A percentile compares a stretch with the other conserved stretches of the same genome.
These are phyloP conservation scores for Quercus suber DNA, from an alignment of 306 rosid genomes.

Conservation along the genomic window DNA sequence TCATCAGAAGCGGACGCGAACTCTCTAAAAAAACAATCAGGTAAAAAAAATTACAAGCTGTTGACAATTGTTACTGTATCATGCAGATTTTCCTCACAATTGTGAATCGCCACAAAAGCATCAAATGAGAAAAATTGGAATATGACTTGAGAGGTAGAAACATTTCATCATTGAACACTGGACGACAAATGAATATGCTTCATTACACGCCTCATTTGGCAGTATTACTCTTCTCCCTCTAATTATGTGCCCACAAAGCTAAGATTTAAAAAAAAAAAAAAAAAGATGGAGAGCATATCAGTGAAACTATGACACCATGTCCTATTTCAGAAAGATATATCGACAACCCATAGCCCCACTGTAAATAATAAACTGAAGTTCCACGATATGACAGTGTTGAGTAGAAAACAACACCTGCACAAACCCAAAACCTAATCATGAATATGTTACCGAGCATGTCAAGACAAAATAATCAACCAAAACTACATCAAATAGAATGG, in stretches of 20 bases:
- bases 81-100: not conserved
- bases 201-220: no score
- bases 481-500: not conserved
- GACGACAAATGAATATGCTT: not conserved
- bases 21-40: no score
- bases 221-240: no score
- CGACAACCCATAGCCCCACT: not conserved
- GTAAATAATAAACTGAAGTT: not conserved
- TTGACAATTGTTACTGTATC: not conserved
- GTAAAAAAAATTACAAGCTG: not conserved
- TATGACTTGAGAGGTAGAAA: not conserved
- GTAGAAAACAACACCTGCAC: slow-evolving; percentile 5
- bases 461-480: not conserved
- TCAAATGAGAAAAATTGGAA: not conserved
- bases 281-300: not conserved
- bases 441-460: not conserved
- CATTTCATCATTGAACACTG: not conserved
- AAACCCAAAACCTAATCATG: not conserved
- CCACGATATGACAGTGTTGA: not conserved
- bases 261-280: not conserved
- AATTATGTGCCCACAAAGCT: not conserved
- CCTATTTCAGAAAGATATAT: not conserved
- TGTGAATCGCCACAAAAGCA: not conserved
- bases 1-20: accelerated
- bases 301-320: not conserved